Percentiles rank a stretch among this genome's conserved stretches.
Conservation (phyloP, 345 rosid species). For the Turnera subulata region DNA sequence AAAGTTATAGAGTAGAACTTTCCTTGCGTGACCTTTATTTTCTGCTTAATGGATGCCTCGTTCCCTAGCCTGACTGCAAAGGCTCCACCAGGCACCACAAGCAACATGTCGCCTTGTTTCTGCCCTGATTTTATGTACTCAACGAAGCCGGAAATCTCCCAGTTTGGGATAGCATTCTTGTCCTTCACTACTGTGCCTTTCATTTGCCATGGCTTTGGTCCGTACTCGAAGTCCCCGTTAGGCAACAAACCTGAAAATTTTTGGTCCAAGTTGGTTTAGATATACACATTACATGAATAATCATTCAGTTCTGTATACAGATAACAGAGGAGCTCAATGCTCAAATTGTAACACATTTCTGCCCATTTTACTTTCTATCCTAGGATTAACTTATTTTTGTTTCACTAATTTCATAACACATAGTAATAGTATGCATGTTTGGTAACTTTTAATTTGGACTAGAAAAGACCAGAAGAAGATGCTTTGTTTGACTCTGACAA, state of each 20-base stretch:
- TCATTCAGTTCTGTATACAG: neutral
- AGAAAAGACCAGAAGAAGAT: too few species aligned
- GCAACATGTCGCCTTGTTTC: conserved; percentile 81
- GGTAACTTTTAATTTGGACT: too few species aligned
- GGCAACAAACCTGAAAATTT: conserved; percentile 61
- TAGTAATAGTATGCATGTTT: too few species aligned
- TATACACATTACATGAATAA: neutral
- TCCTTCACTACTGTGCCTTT: conserved; percentile 55
- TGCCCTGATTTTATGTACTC: conserved; percentile 92
- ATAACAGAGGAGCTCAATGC: neutral
- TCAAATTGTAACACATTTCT: too few species aligned
- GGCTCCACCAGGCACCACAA: conserved; percentile 69
- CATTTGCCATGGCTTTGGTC: conserved; percentile 54
- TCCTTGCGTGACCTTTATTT: conserved; percentile 39
- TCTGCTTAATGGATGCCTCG: conserved; percentile 68
- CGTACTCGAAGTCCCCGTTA: conserved; percentile 74
- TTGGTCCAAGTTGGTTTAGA: neutral
- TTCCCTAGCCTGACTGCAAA: conserved; percentile 75
- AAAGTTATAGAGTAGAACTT: conserved; percentile 59
- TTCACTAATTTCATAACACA: too few species aligned
- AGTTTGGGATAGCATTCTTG: conserved; percentile 53
- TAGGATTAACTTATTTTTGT: neutral
- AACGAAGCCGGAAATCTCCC: conserved; percentile 70
- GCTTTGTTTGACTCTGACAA: too few species aligned
- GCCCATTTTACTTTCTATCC: neutral